These are phyloP conservation scores for Microdochium bolleyi DNA, from an alignment of 2,329 filamentous ascomycete species.

Conservation along the genomic window DNA sequence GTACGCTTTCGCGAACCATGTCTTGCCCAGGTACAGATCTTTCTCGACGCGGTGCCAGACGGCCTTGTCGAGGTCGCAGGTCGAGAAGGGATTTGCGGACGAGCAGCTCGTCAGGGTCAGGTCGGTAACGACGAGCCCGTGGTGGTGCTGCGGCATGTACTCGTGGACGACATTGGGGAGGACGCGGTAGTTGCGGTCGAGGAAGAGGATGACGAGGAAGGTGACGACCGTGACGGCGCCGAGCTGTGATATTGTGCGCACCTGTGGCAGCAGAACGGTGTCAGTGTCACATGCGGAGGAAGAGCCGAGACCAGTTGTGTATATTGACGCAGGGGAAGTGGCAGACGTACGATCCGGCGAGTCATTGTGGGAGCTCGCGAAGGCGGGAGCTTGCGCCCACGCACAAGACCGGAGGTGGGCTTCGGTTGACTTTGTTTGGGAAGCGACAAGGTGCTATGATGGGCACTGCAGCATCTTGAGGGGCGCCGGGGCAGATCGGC, in stretches of 20 bases:
- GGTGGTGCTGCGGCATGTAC: conserved; percentile 78
- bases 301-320: too few relatives aligned
- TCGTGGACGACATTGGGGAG: conserved; percentile 79
- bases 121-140: conserved; percentile 79
- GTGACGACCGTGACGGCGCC: conserved; percentile 56
- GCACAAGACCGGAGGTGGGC: not conserved
- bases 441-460: not conserved
- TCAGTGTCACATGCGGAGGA: not conserved
- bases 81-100: conserved; percentile 63
- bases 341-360: not conserved
- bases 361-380: not conserved
- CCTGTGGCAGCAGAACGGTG: conserved; percentile 23
- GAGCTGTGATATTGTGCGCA: conserved; percentile 69
- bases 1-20: conserved; percentile 71
- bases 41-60: conserved; percentile 82
- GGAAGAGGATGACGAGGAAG: conserved; percentile 66
- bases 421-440: not conserved
- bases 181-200: conserved; percentile 84
- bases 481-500: not conserved
- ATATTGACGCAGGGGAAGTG: too few relatives aligned
- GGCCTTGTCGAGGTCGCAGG: conserved; percentile 64
- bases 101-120: conserved; percentile 73
- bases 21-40: conserved; percentile 71
- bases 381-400: not conserved
- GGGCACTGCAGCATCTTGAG: not conserved